Evolutionary conservation across 768 basidiomycete species (phyloP).

Genomic region (Hypholoma sublateritium): DNA sequence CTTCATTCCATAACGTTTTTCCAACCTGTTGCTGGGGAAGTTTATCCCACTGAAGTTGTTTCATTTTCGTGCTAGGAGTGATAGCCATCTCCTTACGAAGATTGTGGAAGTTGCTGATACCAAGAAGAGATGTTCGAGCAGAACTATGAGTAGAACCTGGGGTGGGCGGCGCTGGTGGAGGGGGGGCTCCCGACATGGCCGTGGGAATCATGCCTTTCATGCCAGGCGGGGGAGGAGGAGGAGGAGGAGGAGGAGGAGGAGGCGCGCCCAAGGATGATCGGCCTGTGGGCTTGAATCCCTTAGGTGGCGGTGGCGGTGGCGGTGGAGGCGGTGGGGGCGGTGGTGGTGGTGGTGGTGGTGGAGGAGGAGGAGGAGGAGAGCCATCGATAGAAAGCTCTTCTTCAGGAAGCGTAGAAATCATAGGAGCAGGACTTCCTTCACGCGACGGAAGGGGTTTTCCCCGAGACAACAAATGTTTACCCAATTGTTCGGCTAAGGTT

Average conservation of each 20-base stretch:
- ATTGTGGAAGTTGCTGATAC: slow-evolving; percentile 53
- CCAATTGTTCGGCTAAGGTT: slow-evolving; percentile 62
- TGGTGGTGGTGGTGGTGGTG: slow-evolving; percentile 20
- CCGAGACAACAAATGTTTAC: slow-evolving; percentile 53
- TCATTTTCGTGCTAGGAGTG: slow-evolving; percentile 90
- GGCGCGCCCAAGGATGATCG: slow-evolving; percentile 26
- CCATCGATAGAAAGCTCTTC: slow-evolving; percentile 21
- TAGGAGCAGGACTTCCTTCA: slow-evolving; percentile 32
- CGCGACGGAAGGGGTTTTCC: slow-evolving; percentile 41
- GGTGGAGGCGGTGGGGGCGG: slow-evolving; percentile 31
- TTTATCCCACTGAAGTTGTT: slow-evolving; percentile 98
- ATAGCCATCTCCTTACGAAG: slow-evolving; percentile 84
- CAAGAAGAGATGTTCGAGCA: slow-evolving; percentile 59
- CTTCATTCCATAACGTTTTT: slow-evolving; percentile 85
- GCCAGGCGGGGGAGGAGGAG: slow-evolving; percentile 30
- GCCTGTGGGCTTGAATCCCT: not conserved
- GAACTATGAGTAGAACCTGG: slow-evolving; percentile 44
- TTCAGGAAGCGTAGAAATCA: slow-evolving; percentile 39
- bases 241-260: slow-evolving; percentile 36
- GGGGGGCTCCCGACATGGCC: slow-evolving; percentile 27
- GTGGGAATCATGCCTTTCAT: slow-evolving; percentile 20
- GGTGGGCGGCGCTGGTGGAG: slow-evolving; percentile 41
- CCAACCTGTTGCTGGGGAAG: slow-evolving; percentile 84
- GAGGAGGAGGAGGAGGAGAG: slow-evolving; percentile 25
- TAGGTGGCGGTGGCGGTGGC: slow-evolving; percentile 26